Evolutionary conservation across 495 filamentous ascomycete genomes (phyloP), one percentile per base, ranked within the genome.

Genomic region (Podospora fimiseda): DNA sequence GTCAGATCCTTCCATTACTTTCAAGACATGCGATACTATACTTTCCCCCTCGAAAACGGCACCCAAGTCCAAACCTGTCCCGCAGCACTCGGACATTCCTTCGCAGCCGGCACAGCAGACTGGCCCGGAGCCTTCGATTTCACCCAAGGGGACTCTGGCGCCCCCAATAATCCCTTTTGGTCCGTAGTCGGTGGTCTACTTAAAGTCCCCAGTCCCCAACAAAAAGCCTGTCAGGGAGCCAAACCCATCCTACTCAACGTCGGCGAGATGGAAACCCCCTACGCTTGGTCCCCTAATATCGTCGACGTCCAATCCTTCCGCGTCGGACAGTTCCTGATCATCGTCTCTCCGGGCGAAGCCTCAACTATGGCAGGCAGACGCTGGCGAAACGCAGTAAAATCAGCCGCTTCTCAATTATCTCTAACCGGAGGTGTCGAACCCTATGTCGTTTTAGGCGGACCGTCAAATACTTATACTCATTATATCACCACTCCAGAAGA

Each of bases 121-220:
- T 87, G 93, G 13, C 92, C 92, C 0, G 93, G 93, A 3, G 81
- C 82, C 3, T 95, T 96, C 63, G 93, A 96, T 71, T 96, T 96
- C 68, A 90, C 84, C 16, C 93, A 98, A 65, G 88, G 83, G 53
- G 80, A 88, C 60, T 85, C 82, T 6, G 82, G 82, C 18, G 66
- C 72, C 1, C 86, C 87, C 0, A 77, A 83, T 36, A 86, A 85
- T 50, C 93, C 90, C 2, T 62, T 98, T 21, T 98, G 93, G 93
- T 67, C 74, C 15, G 74, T 87, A n/a, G 89, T 94, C 11, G 80
- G 85, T 19, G 76, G 74, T 41, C 73, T 89, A 15, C 74, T 98
- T 33, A 81, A 81, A 23, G 71, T 76, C 22, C 93, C 93, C 0
- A 80, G 77, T n/a, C 65, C 79, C 6, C 74, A 83, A 43, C 93